Evolutionary conservation across 2,329 filamentous ascomycete genomes (phyloP).

Genomic region (Penicillium sp.): DNA sequence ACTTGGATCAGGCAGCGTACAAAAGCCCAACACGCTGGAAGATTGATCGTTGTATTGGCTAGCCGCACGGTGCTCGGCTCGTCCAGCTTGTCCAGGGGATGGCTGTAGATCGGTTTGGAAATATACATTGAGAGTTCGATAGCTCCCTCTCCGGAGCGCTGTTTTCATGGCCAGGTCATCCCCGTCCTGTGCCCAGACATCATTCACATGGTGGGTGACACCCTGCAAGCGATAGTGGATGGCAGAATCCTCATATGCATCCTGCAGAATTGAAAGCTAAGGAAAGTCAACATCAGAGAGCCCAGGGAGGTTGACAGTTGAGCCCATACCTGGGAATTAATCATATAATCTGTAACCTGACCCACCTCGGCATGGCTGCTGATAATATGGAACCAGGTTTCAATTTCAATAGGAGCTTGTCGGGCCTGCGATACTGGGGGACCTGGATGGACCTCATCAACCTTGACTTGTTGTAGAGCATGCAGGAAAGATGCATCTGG

Average conservation of each 20-base stretch:
- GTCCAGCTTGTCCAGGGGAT: constrained; percentile 22
- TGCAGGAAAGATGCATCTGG: constrained; percentile 28
- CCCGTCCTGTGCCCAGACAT: constrained; percentile 53
- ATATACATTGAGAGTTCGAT: constrained; percentile 58
- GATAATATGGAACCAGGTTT: constrained; percentile 47
- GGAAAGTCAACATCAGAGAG: not conserved
- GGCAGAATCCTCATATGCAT: constrained; percentile 44
- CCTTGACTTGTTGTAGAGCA: constrained; percentile 27
- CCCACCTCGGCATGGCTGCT: constrained; percentile 30
- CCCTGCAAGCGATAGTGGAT: constrained; percentile 53
- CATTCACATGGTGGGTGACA: constrained; percentile 53
- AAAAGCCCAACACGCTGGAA: constrained; percentile 52
- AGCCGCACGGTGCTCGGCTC: constrained; percentile 23
- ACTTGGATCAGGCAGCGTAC: constrained; percentile 49
- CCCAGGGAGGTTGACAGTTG: not conserved
- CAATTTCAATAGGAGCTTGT: constrained; percentile 34
- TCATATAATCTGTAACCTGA: constrained; percentile 34
- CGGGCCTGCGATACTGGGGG: constrained; percentile 18
- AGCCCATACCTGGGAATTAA: constrained; percentile 35
- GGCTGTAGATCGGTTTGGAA: constrained; percentile 56
- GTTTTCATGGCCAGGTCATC: constrained; percentile 55
- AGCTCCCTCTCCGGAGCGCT: constrained; percentile 54
- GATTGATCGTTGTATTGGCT: constrained; percentile 15
- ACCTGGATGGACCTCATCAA: constrained; percentile 13
- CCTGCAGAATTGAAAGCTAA: constrained; percentile 44